Evolutionary conservation across 2,329 filamentous ascomycete species (phyloP).

Genomic region (Pestalotiopsis sp.): DNA sequence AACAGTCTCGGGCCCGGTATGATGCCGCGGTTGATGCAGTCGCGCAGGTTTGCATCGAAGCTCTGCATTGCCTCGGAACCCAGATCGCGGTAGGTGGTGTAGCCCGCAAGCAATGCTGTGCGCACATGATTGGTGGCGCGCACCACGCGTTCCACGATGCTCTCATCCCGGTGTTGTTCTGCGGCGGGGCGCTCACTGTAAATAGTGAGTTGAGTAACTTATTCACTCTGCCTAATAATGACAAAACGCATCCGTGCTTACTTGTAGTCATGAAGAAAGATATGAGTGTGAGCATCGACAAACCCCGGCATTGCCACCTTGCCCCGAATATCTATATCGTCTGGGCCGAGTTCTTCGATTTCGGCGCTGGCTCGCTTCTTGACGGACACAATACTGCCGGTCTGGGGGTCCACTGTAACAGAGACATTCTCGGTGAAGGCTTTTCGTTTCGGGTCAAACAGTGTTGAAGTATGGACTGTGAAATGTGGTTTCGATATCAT

Average conservation of each 20-base stretch:
- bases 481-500: constrained; percentile 16
- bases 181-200: constrained; percentile 38
- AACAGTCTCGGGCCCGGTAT: constrained; percentile 58
- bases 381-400: constrained; percentile 43
- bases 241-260: background rate
- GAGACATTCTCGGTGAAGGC: constrained; percentile 43
- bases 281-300: constrained; percentile 58
- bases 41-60: constrained; percentile 53
- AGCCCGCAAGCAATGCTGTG: constrained; percentile 56
- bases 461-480: constrained; percentile 46
- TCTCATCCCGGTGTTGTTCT: constrained; percentile 60
- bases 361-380: constrained; percentile 24
- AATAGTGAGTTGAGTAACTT: background rate
- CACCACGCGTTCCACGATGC: constrained; percentile 57
- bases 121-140: constrained; percentile 56
- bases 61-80: constrained; percentile 55
- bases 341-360: background rate
- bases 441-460: constrained; percentile 50
- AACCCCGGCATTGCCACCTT: constrained; percentile 54
- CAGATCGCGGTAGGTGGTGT: constrained; percentile 61
- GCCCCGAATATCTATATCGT: constrained; percentile 54
- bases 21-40: constrained; percentile 56
- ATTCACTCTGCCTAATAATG: background rate
- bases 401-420: constrained; percentile 40
- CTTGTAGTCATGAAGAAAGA: constrained; percentile 55